Conservation (phyloP, 2,329 filamentous ascomycete species). For the Metarhizium album region DNA sequence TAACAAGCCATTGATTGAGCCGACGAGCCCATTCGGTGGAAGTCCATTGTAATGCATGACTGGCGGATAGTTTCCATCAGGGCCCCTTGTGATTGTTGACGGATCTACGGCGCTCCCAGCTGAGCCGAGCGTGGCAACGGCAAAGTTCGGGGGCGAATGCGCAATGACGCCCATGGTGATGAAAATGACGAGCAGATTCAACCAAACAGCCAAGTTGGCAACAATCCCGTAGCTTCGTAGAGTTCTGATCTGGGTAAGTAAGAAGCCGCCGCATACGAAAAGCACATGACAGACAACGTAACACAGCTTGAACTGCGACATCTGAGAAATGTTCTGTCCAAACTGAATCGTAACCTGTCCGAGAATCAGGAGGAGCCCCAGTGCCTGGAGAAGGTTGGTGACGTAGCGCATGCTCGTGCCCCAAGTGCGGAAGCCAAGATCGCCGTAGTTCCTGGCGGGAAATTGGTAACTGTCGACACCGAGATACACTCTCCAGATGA, state of each 20-base stretch:
- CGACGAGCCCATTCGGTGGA: conserved; percentile 25
- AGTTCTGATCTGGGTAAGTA: conserved; percentile 42
- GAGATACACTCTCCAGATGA: conserved; percentile 34
- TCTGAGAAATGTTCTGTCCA: conserved; percentile 43
- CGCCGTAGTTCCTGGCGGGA: conserved; percentile 34
- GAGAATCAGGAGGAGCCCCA: conserved; percentile 40
- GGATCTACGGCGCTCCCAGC: conserved; percentile 18
- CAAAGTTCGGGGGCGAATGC: conserved; percentile 34
- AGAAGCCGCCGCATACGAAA: conserved; percentile 37
- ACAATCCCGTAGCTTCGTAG: conserved; percentile 43
- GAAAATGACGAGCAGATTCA: conserved; percentile 44
- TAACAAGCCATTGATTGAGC: conserved; percentile 13
- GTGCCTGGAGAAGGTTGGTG: conserved; percentile 36
- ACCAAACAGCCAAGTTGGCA: conserved; percentile 43
- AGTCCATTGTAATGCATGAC: conserved; percentile 28
- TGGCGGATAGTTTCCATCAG: conserved; percentile 23
- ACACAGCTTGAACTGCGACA: conserved; percentile 29
- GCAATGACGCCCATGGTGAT: conserved; percentile 44
- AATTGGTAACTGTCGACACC: conserved; percentile 27
- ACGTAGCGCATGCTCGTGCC: conserved; percentile 32
- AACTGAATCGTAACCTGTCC: conserved; percentile 40
- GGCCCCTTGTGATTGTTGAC: conserved; percentile 14
- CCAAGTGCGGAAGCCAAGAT: conserved; percentile 36
- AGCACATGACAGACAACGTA: conserved; percentile 41
- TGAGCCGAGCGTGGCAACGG: conserved; percentile 14